Conservation (phyloP, 139 green algal genomes). For the Picochlorum sp. region DNA sequence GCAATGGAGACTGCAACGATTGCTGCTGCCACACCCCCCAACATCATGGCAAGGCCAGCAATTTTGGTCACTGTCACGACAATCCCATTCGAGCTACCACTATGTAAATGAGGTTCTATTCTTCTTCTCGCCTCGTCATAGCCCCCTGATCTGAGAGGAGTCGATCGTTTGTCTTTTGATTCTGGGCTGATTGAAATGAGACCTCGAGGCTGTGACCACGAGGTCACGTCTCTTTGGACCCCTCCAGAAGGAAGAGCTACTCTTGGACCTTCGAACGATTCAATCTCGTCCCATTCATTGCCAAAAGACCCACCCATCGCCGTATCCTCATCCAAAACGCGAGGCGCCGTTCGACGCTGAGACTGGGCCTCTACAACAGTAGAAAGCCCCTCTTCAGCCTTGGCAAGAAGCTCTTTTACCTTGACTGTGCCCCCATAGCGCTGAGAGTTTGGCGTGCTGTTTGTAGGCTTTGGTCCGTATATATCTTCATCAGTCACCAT, state of each 20-base stretch:
- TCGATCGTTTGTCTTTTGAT: no score
- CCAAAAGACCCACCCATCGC: background rate
- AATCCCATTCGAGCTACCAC: background rate
- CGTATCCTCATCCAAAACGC: background rate
- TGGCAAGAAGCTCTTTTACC: constrained; percentile 1
- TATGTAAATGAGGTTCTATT: background rate
- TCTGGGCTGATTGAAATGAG: no score
- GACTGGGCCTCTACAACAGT: constrained; percentile 4
- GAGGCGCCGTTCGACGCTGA: background rate
- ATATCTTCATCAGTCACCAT: constrained; percentile 10
- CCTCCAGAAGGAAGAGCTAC: background rate
- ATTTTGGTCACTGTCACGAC: constrained; percentile 3
- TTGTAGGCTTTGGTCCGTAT: background rate
- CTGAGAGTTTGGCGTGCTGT: background rate
- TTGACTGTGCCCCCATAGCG: constrained; percentile 1
- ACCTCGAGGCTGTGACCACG: background rate
- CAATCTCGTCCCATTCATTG: constrained; percentile 4
- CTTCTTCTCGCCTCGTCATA: no score
- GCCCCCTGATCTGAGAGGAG: no score
- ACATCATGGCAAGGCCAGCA: constrained; percentile 6
- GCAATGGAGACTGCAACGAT: background rate
- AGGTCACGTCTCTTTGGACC: background rate
- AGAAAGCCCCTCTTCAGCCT: constrained; percentile 9
- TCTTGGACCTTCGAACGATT: background rate
- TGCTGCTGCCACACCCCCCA: constrained; percentile 11